Evolutionary conservation across 1,284 basidiomycete species (phyloP).

Genomic region (Hymenochaete sp.): DNA sequence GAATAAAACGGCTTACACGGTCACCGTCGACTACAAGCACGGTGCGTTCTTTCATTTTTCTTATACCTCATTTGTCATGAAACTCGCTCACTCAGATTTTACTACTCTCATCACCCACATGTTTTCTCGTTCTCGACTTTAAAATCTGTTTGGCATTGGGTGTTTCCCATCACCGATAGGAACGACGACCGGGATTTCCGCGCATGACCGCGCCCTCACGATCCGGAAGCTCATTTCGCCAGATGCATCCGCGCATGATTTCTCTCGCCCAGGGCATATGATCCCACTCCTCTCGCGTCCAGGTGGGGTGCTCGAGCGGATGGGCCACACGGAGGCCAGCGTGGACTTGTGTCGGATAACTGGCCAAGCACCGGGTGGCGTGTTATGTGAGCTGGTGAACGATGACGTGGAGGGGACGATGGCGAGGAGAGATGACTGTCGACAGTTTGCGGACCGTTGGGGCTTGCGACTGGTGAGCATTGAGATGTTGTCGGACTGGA

Average conservation of each 20-base stretch:
- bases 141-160: background rate
- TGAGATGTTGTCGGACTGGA: constrained; percentile 58
- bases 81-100: background rate
- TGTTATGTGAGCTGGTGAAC: constrained; percentile 94
- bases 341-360: constrained; percentile 85
- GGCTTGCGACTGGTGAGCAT: constrained; percentile 92
- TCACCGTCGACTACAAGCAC: constrained; percentile 89
- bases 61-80: background rate
- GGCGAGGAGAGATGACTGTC: constrained; percentile 91
- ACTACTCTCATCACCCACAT: background rate
- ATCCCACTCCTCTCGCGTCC: constrained; percentile 83
- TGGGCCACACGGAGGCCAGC: constrained; percentile 90
- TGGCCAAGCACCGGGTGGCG: constrained; percentile 68
- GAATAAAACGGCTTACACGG: constrained; percentile 93
- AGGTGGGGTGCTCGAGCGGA: constrained; percentile 79
- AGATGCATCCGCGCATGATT: constrained; percentile 55
- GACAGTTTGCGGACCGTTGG: constrained; percentile 87
- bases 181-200: constrained; percentile 94
- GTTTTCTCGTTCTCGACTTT: background rate
- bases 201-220: constrained; percentile 88
- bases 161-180: constrained; percentile 35
- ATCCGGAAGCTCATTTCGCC: constrained; percentile 72
- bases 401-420: constrained; percentile 88
- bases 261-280: constrained; percentile 91
- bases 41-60: constrained; percentile 37